Percentiles rank a stretch among this genome's conserved stretches.
phyloP scores from a whole-genome alignment of 306 rosid genomes.

The Alnus glutinosa region DNA sequence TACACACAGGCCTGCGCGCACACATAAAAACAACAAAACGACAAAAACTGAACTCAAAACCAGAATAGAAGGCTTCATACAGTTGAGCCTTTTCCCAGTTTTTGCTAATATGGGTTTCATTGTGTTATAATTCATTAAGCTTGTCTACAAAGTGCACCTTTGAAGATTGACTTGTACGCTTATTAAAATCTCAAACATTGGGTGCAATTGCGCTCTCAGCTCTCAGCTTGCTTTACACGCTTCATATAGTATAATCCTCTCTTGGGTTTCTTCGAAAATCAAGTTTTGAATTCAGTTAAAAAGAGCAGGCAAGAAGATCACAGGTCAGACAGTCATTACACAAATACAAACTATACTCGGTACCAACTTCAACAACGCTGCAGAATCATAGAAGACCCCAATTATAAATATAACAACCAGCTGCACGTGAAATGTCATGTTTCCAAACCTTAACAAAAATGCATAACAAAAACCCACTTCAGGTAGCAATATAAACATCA shows the following conservation, averaged over 20 bases:
- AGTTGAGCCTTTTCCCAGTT: background rate
- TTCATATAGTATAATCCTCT: no score
- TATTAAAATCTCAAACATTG: no score
- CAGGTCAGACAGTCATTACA: background rate
- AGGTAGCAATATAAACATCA: background rate
- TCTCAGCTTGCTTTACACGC: background rate
- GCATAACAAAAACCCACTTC: background rate
- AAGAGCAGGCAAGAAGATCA: background rate
- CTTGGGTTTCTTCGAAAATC: no score
- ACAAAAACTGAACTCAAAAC: background rate
- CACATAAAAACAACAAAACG: background rate
- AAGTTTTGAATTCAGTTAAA: background rate
- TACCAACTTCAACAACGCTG: background rate
- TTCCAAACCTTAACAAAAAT: background rate
- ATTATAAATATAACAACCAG: background rate
- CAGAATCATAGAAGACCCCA: background rate
- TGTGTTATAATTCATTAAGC: background rate
- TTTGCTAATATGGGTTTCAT: background rate
- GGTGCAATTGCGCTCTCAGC: no score
- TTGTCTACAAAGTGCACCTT: no score
- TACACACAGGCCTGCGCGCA: background rate
- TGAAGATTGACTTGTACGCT: no score
- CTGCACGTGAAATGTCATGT: background rate
- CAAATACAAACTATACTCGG: background rate
- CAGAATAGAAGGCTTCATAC: background rate